A percentile compares a stretch with the other conserved stretches of the same genome.
Evolutionary conservation across 2,329 filamentous ascomycete genomes (phyloP).

Genomic region (Venturia carpophila): DNA sequence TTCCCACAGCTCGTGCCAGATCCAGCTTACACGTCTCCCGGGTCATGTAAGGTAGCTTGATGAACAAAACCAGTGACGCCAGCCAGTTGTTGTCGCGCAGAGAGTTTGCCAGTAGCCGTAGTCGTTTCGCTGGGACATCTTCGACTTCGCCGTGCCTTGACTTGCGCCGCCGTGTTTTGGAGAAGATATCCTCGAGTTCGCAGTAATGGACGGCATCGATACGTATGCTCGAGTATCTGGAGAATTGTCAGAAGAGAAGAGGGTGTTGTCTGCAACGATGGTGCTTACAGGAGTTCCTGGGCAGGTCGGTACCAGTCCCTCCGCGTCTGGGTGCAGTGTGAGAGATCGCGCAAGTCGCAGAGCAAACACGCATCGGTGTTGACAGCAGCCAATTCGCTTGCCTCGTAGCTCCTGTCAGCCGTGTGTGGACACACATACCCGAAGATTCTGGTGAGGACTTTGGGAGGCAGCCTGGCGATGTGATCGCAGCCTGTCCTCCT

Average conservation of each 20-base stretch:
- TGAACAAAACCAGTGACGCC: constrained; percentile 62
- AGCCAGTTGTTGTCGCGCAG: constrained; percentile 68
- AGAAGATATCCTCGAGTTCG: constrained; percentile 71
- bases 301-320: constrained; percentile 61
- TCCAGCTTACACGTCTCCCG: constrained; percentile 78
- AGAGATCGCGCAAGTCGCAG: constrained; percentile 83
- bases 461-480: constrained; percentile 50
- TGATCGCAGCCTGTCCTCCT: constrained; percentile 35
- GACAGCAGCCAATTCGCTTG: constrained; percentile 70
- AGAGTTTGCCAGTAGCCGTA: constrained; percentile 72
- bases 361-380: constrained; percentile 82
- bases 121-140: constrained; percentile 67
- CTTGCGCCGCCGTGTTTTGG: constrained; percentile 45
- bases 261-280: not conserved
- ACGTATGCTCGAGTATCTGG: constrained; percentile 77
- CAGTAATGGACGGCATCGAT: constrained; percentile 96
- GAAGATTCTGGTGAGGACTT: constrained; percentile 72
- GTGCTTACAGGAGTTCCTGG: constrained; percentile 54
- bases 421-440: constrained; percentile 75
- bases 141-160: constrained; percentile 23
- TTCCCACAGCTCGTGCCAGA: constrained; percentile 76
- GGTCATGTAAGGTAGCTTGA: constrained; percentile 93
- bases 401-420: constrained; percentile 67
- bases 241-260: constrained; percentile 13
- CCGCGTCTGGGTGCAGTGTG: constrained; percentile 68